Conservation (phyloP, 164 flowering plant species). For the Hamamelis virginiana region DNA sequence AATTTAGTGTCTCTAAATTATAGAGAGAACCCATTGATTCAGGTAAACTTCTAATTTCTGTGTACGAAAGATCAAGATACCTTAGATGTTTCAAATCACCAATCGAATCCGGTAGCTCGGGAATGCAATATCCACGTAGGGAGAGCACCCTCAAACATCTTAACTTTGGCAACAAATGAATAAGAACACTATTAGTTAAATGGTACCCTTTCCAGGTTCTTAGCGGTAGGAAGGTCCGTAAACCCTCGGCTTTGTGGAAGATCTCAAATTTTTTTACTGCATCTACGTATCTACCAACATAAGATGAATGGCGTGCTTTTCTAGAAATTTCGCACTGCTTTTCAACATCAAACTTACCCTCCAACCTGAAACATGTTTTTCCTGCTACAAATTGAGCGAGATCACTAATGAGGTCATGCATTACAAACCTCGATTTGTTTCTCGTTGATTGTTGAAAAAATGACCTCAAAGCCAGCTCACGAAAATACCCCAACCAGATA, state of each 20-base stretch:
- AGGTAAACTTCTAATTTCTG: conserved; percentile 5
- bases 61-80: conserved; percentile 13
- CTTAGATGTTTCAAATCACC: conserved; percentile 14
- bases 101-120: conserved; percentile 12
- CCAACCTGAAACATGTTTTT: conserved; percentile 11
- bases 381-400: conserved; percentile 30
- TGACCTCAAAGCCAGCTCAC: conserved; percentile 25
- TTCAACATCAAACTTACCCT: not conserved
- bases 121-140: conserved; percentile 2
- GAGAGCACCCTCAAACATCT: conserved; percentile 20
- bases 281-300: not conserved
- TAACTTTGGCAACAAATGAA: conserved; percentile 17
- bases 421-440: not conserved
- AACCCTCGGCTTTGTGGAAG: not conserved
- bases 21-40: not conserved
- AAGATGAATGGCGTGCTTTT: conserved; percentile 25
- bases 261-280: conserved; percentile 11
- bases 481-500: conserved; percentile 22
- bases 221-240: conserved; percentile 30
- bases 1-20: conserved; percentile 15
- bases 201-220: too few species aligned
- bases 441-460: conserved; percentile 20
- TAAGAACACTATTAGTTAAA: conserved; percentile 1
- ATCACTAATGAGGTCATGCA: conserved; percentile 43
- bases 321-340: not conserved